phyloP scores from a whole-genome alignment of 2,329 filamentous ascomycete genomes.

The Phyllosticta capitalensis region DNA sequence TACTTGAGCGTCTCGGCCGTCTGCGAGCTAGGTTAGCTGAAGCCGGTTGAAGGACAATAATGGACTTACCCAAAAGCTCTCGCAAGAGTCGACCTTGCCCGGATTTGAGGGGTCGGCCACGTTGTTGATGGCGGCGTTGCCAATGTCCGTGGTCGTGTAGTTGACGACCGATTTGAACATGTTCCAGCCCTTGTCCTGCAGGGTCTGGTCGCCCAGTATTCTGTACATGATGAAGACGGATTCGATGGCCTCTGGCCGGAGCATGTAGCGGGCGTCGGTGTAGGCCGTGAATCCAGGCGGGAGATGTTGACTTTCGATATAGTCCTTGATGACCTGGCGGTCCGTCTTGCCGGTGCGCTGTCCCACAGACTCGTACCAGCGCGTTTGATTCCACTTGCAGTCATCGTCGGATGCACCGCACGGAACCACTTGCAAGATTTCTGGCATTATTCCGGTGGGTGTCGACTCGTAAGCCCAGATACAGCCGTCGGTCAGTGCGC shows the following conservation, averaged over 20 bases:
- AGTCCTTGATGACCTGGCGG: conserved; percentile 21
- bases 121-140: conserved; percentile 54
- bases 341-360: conserved; percentile 12
- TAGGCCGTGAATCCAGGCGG: conserved; percentile 25
- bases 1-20: conserved; percentile 86
- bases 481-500: conserved; percentile 45
- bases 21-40: neutral
- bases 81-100: conserved; percentile 20
- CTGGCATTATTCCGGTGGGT: conserved; percentile 46
- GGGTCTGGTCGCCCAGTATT: conserved; percentile 62
- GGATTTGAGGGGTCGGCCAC: conserved; percentile 35
- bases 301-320: conserved; percentile 25
- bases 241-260: conserved; percentile 49
- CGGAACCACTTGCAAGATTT: conserved; percentile 34
- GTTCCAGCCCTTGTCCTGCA: conserved; percentile 70
- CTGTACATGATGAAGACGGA: conserved; percentile 81
- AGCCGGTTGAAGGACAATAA: too few species aligned
- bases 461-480: conserved; percentile 45
- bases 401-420: conserved; percentile 32
- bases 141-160: conserved; percentile 53
- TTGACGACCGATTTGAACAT: conserved; percentile 68
- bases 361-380: conserved; percentile 32
- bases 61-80: conserved; percentile 62
- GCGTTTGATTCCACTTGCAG: conserved; percentile 36
- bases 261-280: conserved; percentile 23